phyloP scores from a whole-genome alignment of 495 filamentous ascomycete species.

The Xylona heveae region DNA sequence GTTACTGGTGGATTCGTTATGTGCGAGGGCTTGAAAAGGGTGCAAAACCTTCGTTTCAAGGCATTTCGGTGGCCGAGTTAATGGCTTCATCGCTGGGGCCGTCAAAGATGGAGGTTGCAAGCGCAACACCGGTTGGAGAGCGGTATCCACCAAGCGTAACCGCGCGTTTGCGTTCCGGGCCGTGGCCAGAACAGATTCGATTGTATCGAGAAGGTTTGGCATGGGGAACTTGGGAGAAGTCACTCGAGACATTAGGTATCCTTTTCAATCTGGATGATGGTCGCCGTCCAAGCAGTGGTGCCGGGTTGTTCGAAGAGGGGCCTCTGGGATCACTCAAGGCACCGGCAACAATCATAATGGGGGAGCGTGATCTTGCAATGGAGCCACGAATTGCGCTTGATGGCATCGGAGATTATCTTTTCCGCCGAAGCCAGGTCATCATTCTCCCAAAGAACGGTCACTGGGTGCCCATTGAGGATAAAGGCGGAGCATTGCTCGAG shows the following conservation, averaged over 20 bases:
- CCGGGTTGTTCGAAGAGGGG: constrained; percentile 24
- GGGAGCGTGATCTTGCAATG: constrained; percentile 16
- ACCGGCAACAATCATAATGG: constrained; percentile 4
- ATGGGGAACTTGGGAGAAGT: constrained; percentile 22
- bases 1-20: constrained; percentile 22
- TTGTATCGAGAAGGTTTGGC: constrained; percentile 27
- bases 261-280: constrained; percentile 19
- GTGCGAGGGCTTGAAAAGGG: constrained; percentile 17
- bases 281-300: constrained; percentile 16
- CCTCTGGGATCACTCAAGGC: constrained; percentile 17
- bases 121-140: constrained; percentile 15
- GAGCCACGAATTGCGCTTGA: constrained; percentile 19
- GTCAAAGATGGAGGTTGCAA: constrained; percentile 15
- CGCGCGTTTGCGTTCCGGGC: constrained; percentile 12
- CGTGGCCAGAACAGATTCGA: constrained; percentile 21
- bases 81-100: constrained; percentile 24
- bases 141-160: constrained; percentile 15
- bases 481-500: constrained; percentile 16
- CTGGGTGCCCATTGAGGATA: constrained; percentile 21
- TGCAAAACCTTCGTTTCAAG: too few species aligned
- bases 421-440: constrained; percentile 19
- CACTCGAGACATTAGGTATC: constrained; percentile 21
- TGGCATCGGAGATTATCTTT: constrained; percentile 22
- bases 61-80: constrained; percentile 15
- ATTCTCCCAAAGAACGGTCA: constrained; percentile 20